Base-by-base conservation (phyloP, 345 rosid species). In the Eucalyptus paniculata region DNA sequence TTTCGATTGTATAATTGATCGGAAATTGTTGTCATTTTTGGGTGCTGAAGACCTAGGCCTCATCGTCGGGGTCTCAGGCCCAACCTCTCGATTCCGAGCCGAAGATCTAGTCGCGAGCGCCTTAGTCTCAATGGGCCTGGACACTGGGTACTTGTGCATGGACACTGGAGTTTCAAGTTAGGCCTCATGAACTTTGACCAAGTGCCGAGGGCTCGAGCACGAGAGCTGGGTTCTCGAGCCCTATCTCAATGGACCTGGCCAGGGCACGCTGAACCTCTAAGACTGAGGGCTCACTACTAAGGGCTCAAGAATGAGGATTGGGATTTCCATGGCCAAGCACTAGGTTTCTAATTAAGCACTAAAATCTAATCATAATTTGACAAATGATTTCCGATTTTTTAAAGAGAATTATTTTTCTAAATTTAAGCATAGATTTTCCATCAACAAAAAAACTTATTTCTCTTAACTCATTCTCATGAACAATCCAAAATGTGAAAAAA, bases 381-480 rank as follows among this genome's bases (percentile, higher is more conserved):
- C 0, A 53, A 19, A 3, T 19, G 1, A 53, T 2, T 56, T 56
- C 6, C 6, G 0, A 56, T 56, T 10, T 56, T 5, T 23, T 56
- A 23, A 56, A 56, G 1, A 24, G 62, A 24, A 56, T 56, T 56
- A 23, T 24, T 56, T 23, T 56, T 24, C 13, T 24, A 56, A 24
- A 24, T 56, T 0, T 24, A 56, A 4, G 13, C 30, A 56, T 56
- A 9, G 6, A 23, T 56, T 24, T 56, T 24, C 62, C 3, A 56
- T 56, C 28, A 24, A 56, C 3, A 0, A 56, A 23, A 54, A 23
- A 54, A 0, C 12, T 4, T 54, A 0, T 54, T 23, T 23, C 2
- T 9, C 0, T 8, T 1, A 24, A 23, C 62, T 24, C 30, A 23
- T 24, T 24, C 0, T 24, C 30, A 9, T 24, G 4, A 56, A 24